Evolutionary conservation across 352 stramenopile genomes (phyloP), one percentile per base, ranked within the genome.

Genomic region (Globisporangium lucens): DNA sequence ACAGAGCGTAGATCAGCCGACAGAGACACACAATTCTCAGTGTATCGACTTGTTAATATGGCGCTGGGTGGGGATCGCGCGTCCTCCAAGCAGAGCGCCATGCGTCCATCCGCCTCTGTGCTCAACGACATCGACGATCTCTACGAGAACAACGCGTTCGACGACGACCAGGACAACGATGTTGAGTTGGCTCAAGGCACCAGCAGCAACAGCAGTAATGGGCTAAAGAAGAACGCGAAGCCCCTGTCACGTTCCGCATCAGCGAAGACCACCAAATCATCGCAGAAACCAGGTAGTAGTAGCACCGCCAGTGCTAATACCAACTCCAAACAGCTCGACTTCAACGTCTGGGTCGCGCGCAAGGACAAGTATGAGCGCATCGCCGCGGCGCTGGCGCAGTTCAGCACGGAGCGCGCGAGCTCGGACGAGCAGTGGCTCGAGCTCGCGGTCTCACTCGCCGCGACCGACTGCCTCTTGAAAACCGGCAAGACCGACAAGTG

Each of bases 351-450:
- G 87, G 86, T 97, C 13, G 79, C 79, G 7, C 83, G 85, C 33
- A 95, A 97, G 64, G 89, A 97, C 74, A 94, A 93, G 66, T 95
- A 93, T 62, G 88, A 95, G 69, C 82, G 85, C 29, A 89, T 89
- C 57, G 78, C 87, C 12, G 65, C 74, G 27, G 74, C 89, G 46
- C 72, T 97, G 13, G 57, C 69, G 22, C 69, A 90, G 49, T 70
- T 97, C 22, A 89, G 91, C 68, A 82, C 76, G 4, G 74, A 89
- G 27, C 85, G 89, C 49, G 83, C 83, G 13, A 68, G 66, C 13
- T 65, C 79, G 6, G 77, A 90, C 35, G 75, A 84, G 35, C 72
- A 86, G 12, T 96, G 87, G 85, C 70, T 95, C 38, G 80, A 91
- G 5, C 76, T 93, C 9, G 88, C 86, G 0, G 86, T 95, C 27